phyloP scores from a whole-genome alignment of 1,284 basidiomycete species.

The Leucoagaricus sp. region DNA sequence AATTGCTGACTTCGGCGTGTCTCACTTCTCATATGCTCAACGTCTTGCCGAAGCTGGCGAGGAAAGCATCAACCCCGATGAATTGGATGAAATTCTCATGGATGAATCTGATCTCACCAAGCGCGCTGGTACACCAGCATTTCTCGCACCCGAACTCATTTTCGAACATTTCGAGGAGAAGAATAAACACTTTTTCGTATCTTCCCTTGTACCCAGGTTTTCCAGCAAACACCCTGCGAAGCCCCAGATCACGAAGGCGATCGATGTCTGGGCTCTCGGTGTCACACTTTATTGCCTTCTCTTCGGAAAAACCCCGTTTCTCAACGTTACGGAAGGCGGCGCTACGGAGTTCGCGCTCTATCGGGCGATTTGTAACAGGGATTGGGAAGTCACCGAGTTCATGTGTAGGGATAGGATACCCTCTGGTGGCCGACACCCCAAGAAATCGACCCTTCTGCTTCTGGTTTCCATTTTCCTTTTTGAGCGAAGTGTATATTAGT shows the following conservation, averaged over 20 bases:
- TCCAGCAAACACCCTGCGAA: slow-evolving; percentile 17
- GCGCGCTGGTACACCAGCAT: slow-evolving; percentile 97
- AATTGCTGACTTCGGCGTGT: slow-evolving; percentile 97
- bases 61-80: slow-evolving; percentile 34
- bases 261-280: slow-evolving; percentile 99
- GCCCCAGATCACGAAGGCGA: slow-evolving; percentile 83
- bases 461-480: slow-evolving; percentile 13
- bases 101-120: slow-evolving; percentile 90
- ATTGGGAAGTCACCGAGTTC: slow-evolving; percentile 69
- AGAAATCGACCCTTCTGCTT: slow-evolving; percentile 19
- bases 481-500: slow-evolving; percentile 11
- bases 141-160: slow-evolving; percentile 96
- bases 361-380: slow-evolving; percentile 78
- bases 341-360: slow-evolving; percentile 79
- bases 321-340: slow-evolving; percentile 43
- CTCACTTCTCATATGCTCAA: slow-evolving; percentile 90
- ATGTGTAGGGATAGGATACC: slow-evolving; percentile 78
- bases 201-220: slow-evolving; percentile 14
- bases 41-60: slow-evolving; percentile 58
- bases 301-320: slow-evolving; percentile 63
- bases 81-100: slow-evolving; percentile 61
- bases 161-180: slow-evolving; percentile 49
- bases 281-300: slow-evolving; percentile 95
- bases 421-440: slow-evolving; percentile 59
- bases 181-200: slow-evolving; percentile 14